A percentile compares a stretch with the other conserved stretches of the same genome.
Conservation (phyloP, 2,329 filamentous ascomycete genomes). For the Zymoseptoria pseudotritici region DNA sequence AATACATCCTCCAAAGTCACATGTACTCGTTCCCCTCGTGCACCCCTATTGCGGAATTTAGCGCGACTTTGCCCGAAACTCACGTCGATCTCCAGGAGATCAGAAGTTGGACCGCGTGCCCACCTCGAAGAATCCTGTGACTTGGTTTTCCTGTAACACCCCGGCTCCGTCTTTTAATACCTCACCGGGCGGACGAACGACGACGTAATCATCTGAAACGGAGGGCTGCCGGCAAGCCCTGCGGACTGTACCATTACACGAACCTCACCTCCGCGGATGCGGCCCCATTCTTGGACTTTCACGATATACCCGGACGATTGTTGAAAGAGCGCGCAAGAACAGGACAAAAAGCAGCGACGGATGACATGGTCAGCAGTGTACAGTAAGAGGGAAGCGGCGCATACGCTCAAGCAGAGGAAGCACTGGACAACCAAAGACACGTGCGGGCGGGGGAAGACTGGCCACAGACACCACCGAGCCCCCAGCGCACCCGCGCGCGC, state of each 20-base stretch:
- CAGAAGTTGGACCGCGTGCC: background rate
- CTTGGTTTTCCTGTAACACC: background rate
- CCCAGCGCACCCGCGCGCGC: background rate
- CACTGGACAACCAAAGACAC: background rate
- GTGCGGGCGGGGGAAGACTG: slow-evolving; percentile 5
- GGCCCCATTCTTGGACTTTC: background rate
- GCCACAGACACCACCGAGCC: slow-evolving; percentile 2
- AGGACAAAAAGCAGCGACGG: background rate
- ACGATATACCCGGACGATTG: background rate
- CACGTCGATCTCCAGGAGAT: background rate
- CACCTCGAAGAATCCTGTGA: background rate
- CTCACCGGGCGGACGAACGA: background rate
- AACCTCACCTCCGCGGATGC: background rate
- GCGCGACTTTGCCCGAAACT: background rate
- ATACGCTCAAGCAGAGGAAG: background rate
- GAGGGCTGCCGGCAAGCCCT: background rate
- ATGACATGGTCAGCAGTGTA: background rate
- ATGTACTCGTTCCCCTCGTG: background rate
- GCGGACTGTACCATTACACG: background rate
- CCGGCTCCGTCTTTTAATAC: background rate
- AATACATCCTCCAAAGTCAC: background rate
- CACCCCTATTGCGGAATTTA: background rate
- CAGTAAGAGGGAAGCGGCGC: background rate
- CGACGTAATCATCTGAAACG: background rate
- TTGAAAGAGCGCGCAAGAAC: background rate